phyloP scores from a whole-genome alignment of 2,329 filamentous ascomycete genomes.

The Colletotrichum kahawae region DNA sequence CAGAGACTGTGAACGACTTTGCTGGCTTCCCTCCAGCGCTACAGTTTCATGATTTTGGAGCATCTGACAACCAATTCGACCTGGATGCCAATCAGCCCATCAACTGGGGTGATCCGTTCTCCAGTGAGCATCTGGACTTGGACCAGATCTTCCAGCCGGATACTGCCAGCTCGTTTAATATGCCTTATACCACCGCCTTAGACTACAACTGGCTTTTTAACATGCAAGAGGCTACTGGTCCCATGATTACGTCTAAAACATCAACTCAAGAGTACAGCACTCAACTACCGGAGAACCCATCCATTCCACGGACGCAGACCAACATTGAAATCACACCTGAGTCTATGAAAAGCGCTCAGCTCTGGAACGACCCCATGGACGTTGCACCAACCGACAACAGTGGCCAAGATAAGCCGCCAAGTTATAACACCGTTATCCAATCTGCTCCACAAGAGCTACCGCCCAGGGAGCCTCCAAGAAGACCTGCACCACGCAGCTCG shows the following conservation, averaged over 20 bases:
- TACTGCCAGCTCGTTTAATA: slow-evolving; percentile 68
- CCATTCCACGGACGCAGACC: not conserved
- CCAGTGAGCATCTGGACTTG: slow-evolving; percentile 33
- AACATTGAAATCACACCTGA: slow-evolving; percentile 13
- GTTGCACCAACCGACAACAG: not conserved
- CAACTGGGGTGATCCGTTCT: not conserved
- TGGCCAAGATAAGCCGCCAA: slow-evolving; percentile 20
- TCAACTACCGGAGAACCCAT: not conserved
- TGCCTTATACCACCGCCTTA: slow-evolving; percentile 66
- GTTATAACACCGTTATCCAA: not conserved
- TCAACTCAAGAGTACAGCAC: not conserved
- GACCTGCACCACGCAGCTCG: not conserved
- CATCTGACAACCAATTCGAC: not conserved
- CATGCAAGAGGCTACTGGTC: slow-evolving; percentile 37
- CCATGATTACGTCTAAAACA: not conserved
- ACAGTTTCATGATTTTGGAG: not conserved
- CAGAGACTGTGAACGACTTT: not conserved
- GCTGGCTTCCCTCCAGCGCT: slow-evolving; percentile 1
- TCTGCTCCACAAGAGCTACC: not conserved
- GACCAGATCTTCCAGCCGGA: slow-evolving; percentile 65
- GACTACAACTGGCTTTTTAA: slow-evolving; percentile 70
- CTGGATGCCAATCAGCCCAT: not conserved
- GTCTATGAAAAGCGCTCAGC: slow-evolving; percentile 28
- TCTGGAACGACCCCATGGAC: slow-evolving; percentile 22
- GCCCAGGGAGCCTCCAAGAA: not conserved